Base-by-base conservation (phyloP, 1,284 basidiomycete genomes). In the Papiliotrema fonsecae region DNA sequence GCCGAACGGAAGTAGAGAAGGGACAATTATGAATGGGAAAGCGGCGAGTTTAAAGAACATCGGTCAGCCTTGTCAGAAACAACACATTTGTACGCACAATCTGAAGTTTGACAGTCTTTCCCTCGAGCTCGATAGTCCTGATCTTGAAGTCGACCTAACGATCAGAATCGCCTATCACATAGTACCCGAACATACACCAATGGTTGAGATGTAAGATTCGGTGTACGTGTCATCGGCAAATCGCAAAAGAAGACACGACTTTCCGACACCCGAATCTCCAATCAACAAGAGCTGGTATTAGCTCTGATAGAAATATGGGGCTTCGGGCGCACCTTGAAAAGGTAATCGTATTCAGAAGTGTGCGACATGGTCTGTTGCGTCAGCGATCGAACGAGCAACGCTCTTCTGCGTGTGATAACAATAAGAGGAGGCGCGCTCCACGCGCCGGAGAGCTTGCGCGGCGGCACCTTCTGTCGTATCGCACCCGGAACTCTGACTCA, bases 171-270 rank as follows among this genome's bases (percentile, higher is more conserved):
- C 21, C 27, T 10, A 14, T 16, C 27, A 6, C 16, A 7, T 14
- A 21, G 18, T 35, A 36, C 19, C 13, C 11, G 21, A n/a, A 67
- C 72, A 63, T 51, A 75, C 91, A 59, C 94, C 94, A 75, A 98
- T 98, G 26, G 94, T 98, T 58, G 87, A 91, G 75, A 98, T 97
- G 77, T 97, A 98, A 69, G 88, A 92, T 76, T 97, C 93, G 49
- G 96, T 98, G 81, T 97, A 99, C 51, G 94, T 94, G 75, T 99
- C 96, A 77, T 99, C 96, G 65, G 93, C 94, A 74, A 99, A 99
- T 72, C 96, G 91, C 52, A 98, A 83, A 50, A 98, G 84, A 54
- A 99, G 80, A 80, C 96, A 98, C 42, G 94, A 97, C 85, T 98
- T 79, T 54, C 94, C 94, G 63, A 97, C 94, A 77, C 96, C 94